phyloP scores from a whole-genome alignment of 495 filamentous ascomycete genomes.

The Neurospora sp. region DNA sequence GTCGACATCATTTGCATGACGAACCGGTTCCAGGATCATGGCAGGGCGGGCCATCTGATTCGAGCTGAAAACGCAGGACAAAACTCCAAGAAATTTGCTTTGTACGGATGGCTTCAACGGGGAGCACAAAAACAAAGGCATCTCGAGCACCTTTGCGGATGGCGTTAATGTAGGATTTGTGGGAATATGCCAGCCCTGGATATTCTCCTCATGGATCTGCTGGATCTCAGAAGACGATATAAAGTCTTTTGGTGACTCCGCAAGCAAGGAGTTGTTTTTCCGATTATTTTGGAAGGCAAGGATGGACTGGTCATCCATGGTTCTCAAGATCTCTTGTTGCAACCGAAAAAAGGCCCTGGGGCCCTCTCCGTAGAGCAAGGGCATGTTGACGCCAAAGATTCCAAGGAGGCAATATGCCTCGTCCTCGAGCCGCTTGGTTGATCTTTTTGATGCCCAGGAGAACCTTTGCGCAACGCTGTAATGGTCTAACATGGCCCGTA shows the following conservation, averaged over 20 bases:
- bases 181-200: no score
- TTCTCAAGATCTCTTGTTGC: constrained; percentile 4
- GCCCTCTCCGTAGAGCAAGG: constrained; percentile 15
- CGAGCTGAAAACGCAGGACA: no score
- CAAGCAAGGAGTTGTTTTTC: background rate
- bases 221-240: no score
- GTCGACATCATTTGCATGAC: no score
- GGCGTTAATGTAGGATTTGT: no score
- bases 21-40: no score
- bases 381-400: constrained; percentile 9
- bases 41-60: no score
- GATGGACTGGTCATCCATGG: constrained; percentile 5
- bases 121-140: no score
- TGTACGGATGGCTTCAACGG: no score
- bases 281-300: background rate
- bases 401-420: constrained; percentile 15
- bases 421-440: constrained; percentile 12
- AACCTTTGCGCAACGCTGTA: constrained; percentile 12
- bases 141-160: no score
- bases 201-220: no score
- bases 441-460: constrained; percentile 7
- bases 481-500: background rate
- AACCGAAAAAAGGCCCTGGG: constrained; percentile 7
- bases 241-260: background rate
- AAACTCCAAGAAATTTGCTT: no score